Conservation (phyloP, 441 rosid genomes). For the Populus tomentosa region DNA sequence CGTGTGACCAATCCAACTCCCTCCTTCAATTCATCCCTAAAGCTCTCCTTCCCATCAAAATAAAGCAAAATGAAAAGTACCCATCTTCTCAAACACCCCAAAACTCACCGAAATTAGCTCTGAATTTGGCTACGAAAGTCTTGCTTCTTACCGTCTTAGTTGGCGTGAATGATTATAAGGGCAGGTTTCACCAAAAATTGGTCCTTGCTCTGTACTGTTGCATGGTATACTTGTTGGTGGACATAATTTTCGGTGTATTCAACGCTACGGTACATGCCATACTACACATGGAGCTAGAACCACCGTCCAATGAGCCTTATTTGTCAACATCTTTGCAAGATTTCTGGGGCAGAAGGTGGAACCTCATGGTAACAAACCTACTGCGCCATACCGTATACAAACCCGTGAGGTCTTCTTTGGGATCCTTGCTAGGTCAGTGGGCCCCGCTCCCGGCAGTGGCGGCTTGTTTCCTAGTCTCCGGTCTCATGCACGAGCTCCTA, state of each 20-base stretch:
- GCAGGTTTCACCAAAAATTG: constrained; percentile 14
- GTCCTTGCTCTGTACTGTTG: constrained; percentile 27
- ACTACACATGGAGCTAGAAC: constrained; percentile 39
- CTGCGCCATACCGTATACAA: constrained; percentile 48
- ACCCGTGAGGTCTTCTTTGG: constrained; percentile 28
- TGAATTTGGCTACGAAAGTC: constrained; percentile 25
- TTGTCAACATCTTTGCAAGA: constrained; percentile 61
- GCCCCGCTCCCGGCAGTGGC: constrained; percentile 10
- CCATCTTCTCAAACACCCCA: constrained; percentile 20
- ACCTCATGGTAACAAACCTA: constrained; percentile 45
- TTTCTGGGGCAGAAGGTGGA: constrained; percentile 76
- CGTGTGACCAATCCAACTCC: constrained; percentile 20
- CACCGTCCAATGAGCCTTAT: constrained; percentile 59
- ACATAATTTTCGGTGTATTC: constrained; percentile 23
- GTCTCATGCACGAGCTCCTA: constrained; percentile 33
- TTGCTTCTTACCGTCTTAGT: constrained; percentile 20
- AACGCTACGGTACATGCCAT: constrained; percentile 28
- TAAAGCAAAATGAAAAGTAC: constrained; percentile 18
- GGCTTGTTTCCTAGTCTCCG: constrained; percentile 27
- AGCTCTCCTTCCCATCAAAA: constrained; percentile 49
- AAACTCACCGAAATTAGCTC: constrained; percentile 1
- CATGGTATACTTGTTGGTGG: constrained; percentile 30
- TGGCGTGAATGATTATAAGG: constrained; percentile 24
- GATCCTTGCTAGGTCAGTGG: constrained; percentile 5
- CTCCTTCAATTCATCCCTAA: constrained; percentile 44